Conservation (phyloP, 2,329 filamentous ascomycete species). For the Capronia coronata region DNA sequence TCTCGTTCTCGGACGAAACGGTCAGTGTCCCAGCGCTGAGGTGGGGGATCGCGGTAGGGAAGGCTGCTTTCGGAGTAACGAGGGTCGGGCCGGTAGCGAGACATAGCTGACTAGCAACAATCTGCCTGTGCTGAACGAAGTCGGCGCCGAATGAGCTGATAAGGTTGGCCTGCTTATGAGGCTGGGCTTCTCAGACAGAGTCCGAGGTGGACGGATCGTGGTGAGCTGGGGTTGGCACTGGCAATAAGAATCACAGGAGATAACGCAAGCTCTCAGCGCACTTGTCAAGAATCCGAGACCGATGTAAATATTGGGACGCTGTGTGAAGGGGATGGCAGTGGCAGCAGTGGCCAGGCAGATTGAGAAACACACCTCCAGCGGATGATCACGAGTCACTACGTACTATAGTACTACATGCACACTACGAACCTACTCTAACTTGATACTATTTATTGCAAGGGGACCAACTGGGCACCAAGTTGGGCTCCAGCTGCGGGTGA, state of each 20-base stretch:
- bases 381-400: no score
- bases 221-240: background rate
- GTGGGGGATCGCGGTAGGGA: conserved; percentile 27
- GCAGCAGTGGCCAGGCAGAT: background rate
- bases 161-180: background rate
- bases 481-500: conserved; percentile 14
- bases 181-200: background rate
- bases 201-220: background rate
- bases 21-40: conserved; percentile 37
- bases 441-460: no score
- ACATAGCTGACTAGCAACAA: conserved; percentile 17
- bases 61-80: conserved; percentile 21
- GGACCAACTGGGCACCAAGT: conserved; percentile 1
- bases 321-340: no score
- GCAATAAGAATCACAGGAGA: background rate
- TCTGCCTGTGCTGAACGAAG: background rate
- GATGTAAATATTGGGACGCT: no score
- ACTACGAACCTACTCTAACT: no score
- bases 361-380: background rate
- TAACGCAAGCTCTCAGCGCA: background rate
- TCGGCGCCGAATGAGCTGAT: background rate
- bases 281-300: background rate
- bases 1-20: conserved; percentile 41
- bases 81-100: conserved; percentile 25
- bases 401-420: no score